Evolutionary conservation across 306 rosid genomes (phyloP), one percentile per base, ranked within the genome.

Genomic region (Vigna trinervia): DNA sequence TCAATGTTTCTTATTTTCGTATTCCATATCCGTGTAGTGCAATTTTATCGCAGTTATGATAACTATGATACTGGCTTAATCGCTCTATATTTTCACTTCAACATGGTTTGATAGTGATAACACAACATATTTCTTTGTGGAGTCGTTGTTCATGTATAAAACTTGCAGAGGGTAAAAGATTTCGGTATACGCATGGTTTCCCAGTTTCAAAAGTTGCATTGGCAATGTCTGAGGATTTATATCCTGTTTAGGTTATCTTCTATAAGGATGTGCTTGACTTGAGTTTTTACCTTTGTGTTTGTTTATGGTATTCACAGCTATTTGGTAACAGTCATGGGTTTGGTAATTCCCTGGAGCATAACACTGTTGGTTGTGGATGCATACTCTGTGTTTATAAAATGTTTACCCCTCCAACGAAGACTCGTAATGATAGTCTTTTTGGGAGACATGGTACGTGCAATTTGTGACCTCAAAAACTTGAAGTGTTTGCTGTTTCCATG

Each of bases 321-420:
- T 80, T 88, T 92, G 92, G 96, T 90, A 74, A 92, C 93, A 36
- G 90, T 89, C 32, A 94, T 90, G 98, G 95, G 96, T 34, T 86
- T 94, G 88, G 89, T 90, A 17, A 83, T 92, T 85, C 96, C 98
- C 3, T 94, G 97, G 97, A 89, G 96, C 84, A 13, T 91, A 77
- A 92, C 96, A 51, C 73, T 90, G 81, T 83, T 90, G 68, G 82
- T 88, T 32, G 90, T 87, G 62, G 96, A 92, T 71, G 92, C 86
- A 30, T 94, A 90, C 78, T 88, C 92, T 20, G 85, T 90, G 67
- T 89, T 94, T 41, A 52, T 94, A 68, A 90, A 84, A 60, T 64
- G 81, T 54, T 76, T 89, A 73, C 92, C 92, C 1, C 89, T 73
- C 61, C 97, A 90, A 67, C 83, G 85, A 26, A 82, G 87, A 83